These are phyloP conservation scores for Zoysia japonica DNA, from an alignment of 176 grass and related monocot genomes.

Conservation along the genomic window DNA sequence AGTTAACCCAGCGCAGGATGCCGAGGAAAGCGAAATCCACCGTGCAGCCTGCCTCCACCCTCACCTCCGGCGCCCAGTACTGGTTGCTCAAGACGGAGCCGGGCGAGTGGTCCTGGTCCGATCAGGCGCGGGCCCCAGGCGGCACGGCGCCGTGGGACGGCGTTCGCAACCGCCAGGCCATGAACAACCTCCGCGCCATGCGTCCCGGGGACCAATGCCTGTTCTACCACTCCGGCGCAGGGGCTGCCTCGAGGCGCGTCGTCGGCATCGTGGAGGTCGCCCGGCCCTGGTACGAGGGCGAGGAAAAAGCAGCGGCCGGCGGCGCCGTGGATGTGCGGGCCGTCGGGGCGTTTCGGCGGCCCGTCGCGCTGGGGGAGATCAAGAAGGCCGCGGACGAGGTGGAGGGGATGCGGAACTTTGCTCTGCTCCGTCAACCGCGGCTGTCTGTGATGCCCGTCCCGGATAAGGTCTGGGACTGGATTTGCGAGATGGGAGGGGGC, in stretches of 20 bases:
- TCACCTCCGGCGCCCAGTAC: constrained; percentile 21
- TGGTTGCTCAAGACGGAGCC: constrained; percentile 92
- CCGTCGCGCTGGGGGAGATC: constrained; percentile 60
- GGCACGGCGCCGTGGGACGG: constrained; percentile 82
- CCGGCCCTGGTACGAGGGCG: constrained; percentile 61
- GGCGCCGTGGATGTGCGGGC: constrained; percentile 79
- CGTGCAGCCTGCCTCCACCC: neutral
- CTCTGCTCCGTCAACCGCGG: constrained; percentile 70
- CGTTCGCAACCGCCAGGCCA: constrained; percentile 77
- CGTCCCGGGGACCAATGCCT: constrained; percentile 60
- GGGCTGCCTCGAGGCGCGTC: constrained; percentile 54
- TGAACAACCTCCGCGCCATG: constrained; percentile 76
- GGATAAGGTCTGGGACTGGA: constrained; percentile 56
- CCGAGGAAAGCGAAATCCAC: constrained; percentile 30
- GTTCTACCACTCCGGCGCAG: constrained; percentile 81
- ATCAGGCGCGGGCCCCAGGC: constrained; percentile 57
- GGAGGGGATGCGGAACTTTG: constrained; percentile 66
- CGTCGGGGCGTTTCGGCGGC: constrained; percentile 50
- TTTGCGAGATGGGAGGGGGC: constrained; percentile 75
- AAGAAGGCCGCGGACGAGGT: constrained; percentile 64
- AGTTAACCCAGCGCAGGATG: constrained; percentile 29
- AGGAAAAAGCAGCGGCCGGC: neutral
- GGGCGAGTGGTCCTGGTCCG: constrained; percentile 85
- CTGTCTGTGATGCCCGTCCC: constrained; percentile 82
- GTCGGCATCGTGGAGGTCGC: constrained; percentile 70